Conservation (phyloP, 345 rosid species). For the Lepidium africanum region DNA sequence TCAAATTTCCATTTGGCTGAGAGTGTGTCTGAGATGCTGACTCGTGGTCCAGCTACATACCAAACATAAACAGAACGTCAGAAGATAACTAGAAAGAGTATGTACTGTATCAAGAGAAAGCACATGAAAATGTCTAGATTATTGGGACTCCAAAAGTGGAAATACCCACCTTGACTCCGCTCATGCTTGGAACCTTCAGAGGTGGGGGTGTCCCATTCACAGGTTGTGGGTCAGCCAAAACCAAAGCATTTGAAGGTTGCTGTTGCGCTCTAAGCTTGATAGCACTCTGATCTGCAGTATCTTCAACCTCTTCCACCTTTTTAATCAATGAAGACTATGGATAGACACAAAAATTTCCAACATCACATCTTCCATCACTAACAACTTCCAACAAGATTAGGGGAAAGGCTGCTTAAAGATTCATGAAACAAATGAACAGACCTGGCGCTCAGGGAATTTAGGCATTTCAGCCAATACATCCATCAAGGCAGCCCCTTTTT, state of each 20-base stretch:
- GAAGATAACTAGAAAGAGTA: slow-evolving; percentile 1
- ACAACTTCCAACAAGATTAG: slow-evolving; percentile 2
- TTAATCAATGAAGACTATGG: slow-evolving; percentile 79
- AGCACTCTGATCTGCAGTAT: slow-evolving; percentile 99
- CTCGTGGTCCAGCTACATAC: slow-evolving; percentile 41
- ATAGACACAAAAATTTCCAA: not conserved
- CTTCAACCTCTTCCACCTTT: slow-evolving; percentile 86
- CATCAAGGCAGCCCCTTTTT: slow-evolving; percentile 68
- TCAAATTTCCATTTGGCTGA: slow-evolving; percentile 45
- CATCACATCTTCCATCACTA: not conserved
- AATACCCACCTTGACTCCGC: slow-evolving; percentile 42
- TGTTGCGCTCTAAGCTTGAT: slow-evolving; percentile 91
- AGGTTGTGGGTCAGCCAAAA: slow-evolving; percentile 67
- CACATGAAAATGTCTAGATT: not conserved
- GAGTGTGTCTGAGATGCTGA: slow-evolving; percentile 37
- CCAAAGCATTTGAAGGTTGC: slow-evolving; percentile 87
- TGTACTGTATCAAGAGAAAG: not conserved
- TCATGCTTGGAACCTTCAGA: slow-evolving; percentile 67
- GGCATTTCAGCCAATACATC: slow-evolving; percentile 99
- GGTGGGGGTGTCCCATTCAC: slow-evolving; percentile 53
- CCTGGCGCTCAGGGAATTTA: slow-evolving; percentile 98
- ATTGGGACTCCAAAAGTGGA: slow-evolving; percentile 6
- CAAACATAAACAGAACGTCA: not conserved
- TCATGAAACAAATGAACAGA: slow-evolving; percentile 21
- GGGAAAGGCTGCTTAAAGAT: not conserved